These are phyloP conservation scores for Claviceps sp. DNA, from an alignment of 2,329 filamentous ascomycete genomes.

Conservation along the genomic window DNA sequence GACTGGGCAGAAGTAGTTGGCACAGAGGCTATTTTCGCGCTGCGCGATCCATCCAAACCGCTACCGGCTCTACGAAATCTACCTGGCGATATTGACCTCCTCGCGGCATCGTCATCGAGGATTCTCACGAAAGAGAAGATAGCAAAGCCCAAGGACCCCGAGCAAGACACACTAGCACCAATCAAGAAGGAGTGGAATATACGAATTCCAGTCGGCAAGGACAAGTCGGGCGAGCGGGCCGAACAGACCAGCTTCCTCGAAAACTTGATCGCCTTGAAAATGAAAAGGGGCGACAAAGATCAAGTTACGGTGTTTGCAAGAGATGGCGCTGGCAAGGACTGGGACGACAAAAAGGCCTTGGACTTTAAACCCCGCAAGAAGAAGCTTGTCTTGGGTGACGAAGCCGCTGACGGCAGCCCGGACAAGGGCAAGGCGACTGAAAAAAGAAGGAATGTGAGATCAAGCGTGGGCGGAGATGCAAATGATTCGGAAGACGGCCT, in stretches of 20 bases:
- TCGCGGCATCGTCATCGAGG: constrained; percentile 54
- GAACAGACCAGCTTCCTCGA: constrained; percentile 47
- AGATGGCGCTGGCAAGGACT: constrained; percentile 27
- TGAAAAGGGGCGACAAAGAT: constrained; percentile 49
- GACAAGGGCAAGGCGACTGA: constrained; percentile 8
- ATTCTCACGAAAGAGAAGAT: constrained; percentile 41
- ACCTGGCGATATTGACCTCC: constrained; percentile 46
- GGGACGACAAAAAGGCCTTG: constrained; percentile 27
- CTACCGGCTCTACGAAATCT: constrained; percentile 33
- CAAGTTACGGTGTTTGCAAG: constrained; percentile 46
- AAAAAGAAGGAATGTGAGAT: neutral
- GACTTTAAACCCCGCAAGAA: constrained; percentile 24
- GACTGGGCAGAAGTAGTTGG: constrained; percentile 74
- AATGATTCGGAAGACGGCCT: constrained; percentile 11
- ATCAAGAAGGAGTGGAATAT: constrained; percentile 31
- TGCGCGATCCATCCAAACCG: constrained; percentile 18
- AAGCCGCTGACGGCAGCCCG: neutral
- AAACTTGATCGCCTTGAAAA: constrained; percentile 51
- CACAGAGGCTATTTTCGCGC: constrained; percentile 64
- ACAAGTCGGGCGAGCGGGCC: constrained; percentile 33
- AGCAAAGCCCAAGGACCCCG: constrained; percentile 32
- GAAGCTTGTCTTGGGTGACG: constrained; percentile 1
- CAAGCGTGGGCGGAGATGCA: constrained; percentile 7
- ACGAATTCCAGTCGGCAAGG: constrained; percentile 30
- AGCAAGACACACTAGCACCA: constrained; percentile 22